Evolutionary conservation across 495 filamentous ascomycete genomes (phyloP), one percentile per base, ranked within the genome.

Genomic region (Terfezia boudieri): DNA sequence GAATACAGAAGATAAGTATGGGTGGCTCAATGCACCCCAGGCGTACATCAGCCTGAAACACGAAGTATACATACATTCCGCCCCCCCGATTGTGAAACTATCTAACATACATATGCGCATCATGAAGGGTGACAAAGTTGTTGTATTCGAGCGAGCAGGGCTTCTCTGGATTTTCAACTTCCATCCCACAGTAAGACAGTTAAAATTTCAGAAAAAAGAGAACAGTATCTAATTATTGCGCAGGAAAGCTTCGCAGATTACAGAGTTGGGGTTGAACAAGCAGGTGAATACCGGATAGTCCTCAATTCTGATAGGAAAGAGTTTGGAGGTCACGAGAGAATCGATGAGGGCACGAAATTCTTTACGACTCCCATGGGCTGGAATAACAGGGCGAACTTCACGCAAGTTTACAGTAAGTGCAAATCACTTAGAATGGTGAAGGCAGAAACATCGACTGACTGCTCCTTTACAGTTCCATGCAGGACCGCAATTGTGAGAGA

Each of bases 141-240:
- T 98, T 58, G 88, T 92, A 52, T 98, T 96, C 67, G 90, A 98
- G 71, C 78, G 90, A 23, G 90, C 79, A 4, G 87, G 87, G 0
- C 67, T 94, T 46, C 71, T 98, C 36, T 98, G 84, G 76, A 76
- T 94, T 60, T 96, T 98, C 74, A 98, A 98, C 68, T 94, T 94
- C 74, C 80, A 95, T 65, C 81, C 84, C 6, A 76, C 76, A n/a
- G 62, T 64, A 64, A 57, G 55, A 52, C 20, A 20, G 9, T 10
- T 16, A 4, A 8, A 14, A 46, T 3, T 4, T 4, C 32, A 12
- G 23, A 22, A 4, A 49, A 51, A n/a, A 48, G 37, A 14, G 41
- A 8, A 14, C 10, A 10, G 37, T 22, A 32, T 55, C 41, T 55
- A 49, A 55, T 23, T 35, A 11, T 12, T 14, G 48, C 49, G 61